These are phyloP conservation scores for Cladorrhinum sp. DNA, from an alignment of 2,329 filamentous ascomycete species.

Conservation along the genomic window DNA sequence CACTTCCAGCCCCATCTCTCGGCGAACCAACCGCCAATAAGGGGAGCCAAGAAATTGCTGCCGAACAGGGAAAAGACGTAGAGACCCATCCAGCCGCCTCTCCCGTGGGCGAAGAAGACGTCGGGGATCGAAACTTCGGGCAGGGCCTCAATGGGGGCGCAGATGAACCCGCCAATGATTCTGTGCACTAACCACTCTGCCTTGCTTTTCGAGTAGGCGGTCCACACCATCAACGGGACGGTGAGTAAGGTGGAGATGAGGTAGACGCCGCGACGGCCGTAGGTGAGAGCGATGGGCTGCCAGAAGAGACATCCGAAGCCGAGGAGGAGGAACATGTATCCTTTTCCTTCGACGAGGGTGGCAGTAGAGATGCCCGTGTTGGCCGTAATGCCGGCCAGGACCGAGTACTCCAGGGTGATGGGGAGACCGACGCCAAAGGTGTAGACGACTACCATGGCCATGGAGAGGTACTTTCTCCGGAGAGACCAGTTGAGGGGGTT, in stretches of 20 bases:
- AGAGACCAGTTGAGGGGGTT: constrained; percentile 38
- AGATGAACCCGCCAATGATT: constrained; percentile 43
- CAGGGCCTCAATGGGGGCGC: constrained; percentile 45
- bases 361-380: constrained; percentile 45
- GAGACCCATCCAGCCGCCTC: constrained; percentile 39
- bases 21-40: constrained; percentile 49
- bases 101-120: constrained; percentile 28
- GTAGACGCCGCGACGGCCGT: constrained; percentile 35
- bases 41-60: constrained; percentile 45
- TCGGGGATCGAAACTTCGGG: constrained; percentile 38
- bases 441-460: constrained; percentile 37
- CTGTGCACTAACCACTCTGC: constrained; percentile 46
- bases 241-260: constrained; percentile 29
- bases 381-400: constrained; percentile 45
- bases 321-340: constrained; percentile 44
- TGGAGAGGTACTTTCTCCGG: constrained; percentile 31
- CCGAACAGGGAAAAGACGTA: constrained; percentile 45
- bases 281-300: constrained; percentile 46
- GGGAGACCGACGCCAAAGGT: constrained; percentile 48
- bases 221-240: constrained; percentile 36
- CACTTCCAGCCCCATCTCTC: constrained; percentile 49
- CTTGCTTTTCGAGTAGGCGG: constrained; percentile 37
- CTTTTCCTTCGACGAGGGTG: constrained; percentile 47
- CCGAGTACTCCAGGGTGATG: constrained; percentile 47
- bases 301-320: constrained; percentile 46